Base-by-base conservation (phyloP, 805 yeast species). In the Isabelozyma gotoi region DNA sequence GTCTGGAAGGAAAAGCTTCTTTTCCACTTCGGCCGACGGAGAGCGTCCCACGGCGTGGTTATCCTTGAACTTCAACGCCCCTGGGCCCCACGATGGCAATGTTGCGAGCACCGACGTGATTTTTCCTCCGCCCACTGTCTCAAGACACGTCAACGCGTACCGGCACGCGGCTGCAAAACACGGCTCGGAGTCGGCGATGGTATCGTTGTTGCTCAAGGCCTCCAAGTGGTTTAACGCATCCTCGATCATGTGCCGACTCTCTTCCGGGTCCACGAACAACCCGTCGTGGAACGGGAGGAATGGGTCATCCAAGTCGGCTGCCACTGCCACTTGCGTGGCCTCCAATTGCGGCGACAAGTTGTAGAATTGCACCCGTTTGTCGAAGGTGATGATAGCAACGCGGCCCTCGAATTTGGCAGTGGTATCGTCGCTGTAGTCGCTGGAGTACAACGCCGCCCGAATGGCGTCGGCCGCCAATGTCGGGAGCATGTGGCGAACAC, bases 21-120 rank as follows among this genome's bases (percentile, higher is more conserved):
- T 78, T 38, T 76, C 78, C 16, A 56, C 56, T 41, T 68, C 74
- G 0, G 72, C 65, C 2, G 74, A 60, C 39, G 72, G 69, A 19
- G 63, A 55, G 17, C 78, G 72, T 4, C 73, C 72, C 12, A 68
- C 67, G 3, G 64, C 50, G 36, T 62, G 62, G 45, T 62, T 61
- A 18, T 68, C 68, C 51, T 74, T 79, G 42, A 63, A 66, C n/a
- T 70, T 66, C 42, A 85, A 71, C 7, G 76, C 71, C 3, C 97
- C 97, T 0, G 89, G 84, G 0, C 96, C 96, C 76, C 81, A 76
- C 1, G 88, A 76, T 5, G 99, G 97, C 33, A 89, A 62, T 2
- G 82, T 67, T 2, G 88, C 75, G 34, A 91, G 65, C 3, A 86
- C 62, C 0, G 87, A 76, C 17, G 85, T 77, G 27, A 92, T 82